Conservation (phyloP, 202 grass and related monocot species). For the Panicum hallii region DNA sequence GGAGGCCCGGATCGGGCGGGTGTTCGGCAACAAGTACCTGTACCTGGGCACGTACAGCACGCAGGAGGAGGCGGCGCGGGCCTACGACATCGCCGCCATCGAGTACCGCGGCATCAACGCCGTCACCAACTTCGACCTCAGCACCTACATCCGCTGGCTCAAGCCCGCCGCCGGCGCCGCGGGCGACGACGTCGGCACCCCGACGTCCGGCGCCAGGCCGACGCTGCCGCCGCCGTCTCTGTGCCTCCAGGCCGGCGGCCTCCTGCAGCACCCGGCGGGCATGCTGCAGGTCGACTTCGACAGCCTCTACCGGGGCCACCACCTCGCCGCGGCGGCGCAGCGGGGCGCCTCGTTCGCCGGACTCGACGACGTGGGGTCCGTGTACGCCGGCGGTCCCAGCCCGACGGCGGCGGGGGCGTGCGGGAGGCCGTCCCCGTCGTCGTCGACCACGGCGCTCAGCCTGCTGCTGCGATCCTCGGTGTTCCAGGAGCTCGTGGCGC, state of each 20-base stretch:
- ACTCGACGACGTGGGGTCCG: slow-evolving; percentile 28
- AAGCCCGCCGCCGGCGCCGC: slow-evolving; percentile 38
- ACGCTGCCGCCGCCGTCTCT: background rate
- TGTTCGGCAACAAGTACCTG: slow-evolving; percentile 86
- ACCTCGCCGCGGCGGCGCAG: slow-evolving; percentile 7
- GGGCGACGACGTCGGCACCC: background rate
- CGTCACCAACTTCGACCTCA: slow-evolving; percentile 85
- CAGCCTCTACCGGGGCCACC: background rate
- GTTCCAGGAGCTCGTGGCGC: slow-evolving; percentile 65
- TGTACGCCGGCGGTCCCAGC: slow-evolving; percentile 6
- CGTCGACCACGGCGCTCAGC: slow-evolving; percentile 58
- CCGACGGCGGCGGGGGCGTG: background rate
- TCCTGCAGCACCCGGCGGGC: background rate
- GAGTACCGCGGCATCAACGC: slow-evolving; percentile 83
- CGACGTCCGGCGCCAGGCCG: background rate
- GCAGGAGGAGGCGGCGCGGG: slow-evolving; percentile 70
- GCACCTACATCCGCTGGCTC: slow-evolving; percentile 79
- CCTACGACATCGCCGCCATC: slow-evolving; percentile 83
- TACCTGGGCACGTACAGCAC: slow-evolving; percentile 80
- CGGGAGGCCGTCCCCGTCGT: slow-evolving; percentile 30
- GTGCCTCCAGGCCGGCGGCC: background rate
- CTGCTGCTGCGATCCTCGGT: slow-evolving; percentile 62
- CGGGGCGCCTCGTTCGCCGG: background rate
- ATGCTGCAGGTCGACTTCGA: slow-evolving; percentile 32
- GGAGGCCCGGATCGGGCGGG: slow-evolving; percentile 76